Evolutionary conservation across 352 stramenopile species (phyloP), one percentile per base, ranked within the genome.

Genomic region (Phytopythium helicoides): DNA sequence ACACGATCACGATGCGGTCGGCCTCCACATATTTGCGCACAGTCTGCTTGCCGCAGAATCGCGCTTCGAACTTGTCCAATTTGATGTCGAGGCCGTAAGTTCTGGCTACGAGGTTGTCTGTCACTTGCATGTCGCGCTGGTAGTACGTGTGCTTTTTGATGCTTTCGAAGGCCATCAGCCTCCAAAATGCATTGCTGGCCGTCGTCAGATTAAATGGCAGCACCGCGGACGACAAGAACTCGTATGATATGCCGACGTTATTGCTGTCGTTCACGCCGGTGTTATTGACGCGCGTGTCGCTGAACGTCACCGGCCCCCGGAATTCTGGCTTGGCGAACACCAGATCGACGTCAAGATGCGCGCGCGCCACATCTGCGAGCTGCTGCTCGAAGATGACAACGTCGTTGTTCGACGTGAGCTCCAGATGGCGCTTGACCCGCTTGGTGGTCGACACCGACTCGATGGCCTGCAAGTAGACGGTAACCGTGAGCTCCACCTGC

Each of bases 11-110:
- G 21, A 72, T 38, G 11, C 60, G 52, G 37, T 72, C 47, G 0
- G 49, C 53, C 15, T 64, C 53, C 6, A 68, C 50, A 36, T 66
- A 82, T 21, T 62, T 71, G 1, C 74, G 74, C 33, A 77, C 47
- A 10, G 66, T 79, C 33, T 79, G 54, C 33, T 81, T 76, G 15
- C 66, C 71, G 6, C 67, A 62, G 16, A 86, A 55, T 12, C 80
- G 59, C 1, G 72, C 65, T 11, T 60, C 41, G 18, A 75, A 62
- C 15, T 56, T 12, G 15, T 52, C 38, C 50, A 48, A 34, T 16
- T 61, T 36, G 35, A 73, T 67, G 45, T 68, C 34, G 9, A 73
- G 26, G 4, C 41, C 58, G 23, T 66, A 72, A 16, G 56, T 63
- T 1, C 41, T 46, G 12, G 59, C 52, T 3, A 71, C 53, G 18